Evolutionary conservation across 768 basidiomycete species (phyloP).

Genomic region (Leccinum boreale): DNA sequence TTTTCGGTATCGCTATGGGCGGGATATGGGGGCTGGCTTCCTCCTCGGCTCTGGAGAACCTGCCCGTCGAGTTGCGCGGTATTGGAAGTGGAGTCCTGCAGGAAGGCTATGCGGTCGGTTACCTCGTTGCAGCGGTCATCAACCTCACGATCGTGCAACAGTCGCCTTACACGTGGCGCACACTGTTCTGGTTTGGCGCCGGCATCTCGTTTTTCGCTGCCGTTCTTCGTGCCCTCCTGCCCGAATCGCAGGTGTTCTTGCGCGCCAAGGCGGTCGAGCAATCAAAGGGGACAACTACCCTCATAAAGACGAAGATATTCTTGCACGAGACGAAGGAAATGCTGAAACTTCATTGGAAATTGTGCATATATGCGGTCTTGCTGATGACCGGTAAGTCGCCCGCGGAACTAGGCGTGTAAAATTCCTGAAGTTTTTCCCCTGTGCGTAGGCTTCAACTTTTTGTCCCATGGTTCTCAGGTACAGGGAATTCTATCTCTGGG

Average conservation of each 20-base stretch:
- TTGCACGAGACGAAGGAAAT: conserved; percentile 68
- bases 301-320: conserved; percentile 67
- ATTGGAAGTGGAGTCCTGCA: conserved; percentile 82
- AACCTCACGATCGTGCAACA: conserved; percentile 58
- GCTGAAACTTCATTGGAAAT: conserved; percentile 77
- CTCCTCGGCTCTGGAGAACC: conserved; percentile 82
- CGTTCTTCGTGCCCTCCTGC: conserved; percentile 57
- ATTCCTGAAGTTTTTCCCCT: not conserved
- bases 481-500: not conserved
- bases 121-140: conserved; percentile 79
- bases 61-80: conserved; percentile 85
- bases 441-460: conserved; percentile 64
- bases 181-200: conserved; percentile 77
- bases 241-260: conserved; percentile 77
- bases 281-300: conserved; percentile 34
- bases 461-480: conserved; percentile 70
- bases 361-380: conserved; percentile 81
- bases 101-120: conserved; percentile 87
- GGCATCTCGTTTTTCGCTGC: conserved; percentile 73
- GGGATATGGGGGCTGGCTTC: conserved; percentile 86
- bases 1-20: conserved; percentile 89
- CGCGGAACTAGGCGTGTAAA: not conserved
- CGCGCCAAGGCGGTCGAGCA: conserved; percentile 55
- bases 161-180: conserved; percentile 56
- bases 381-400: conserved; percentile 58